These are phyloP conservation scores for Talaromyces sp. DNA, from an alignment of 2,329 filamentous ascomycete genomes.

Conservation along the genomic window DNA sequence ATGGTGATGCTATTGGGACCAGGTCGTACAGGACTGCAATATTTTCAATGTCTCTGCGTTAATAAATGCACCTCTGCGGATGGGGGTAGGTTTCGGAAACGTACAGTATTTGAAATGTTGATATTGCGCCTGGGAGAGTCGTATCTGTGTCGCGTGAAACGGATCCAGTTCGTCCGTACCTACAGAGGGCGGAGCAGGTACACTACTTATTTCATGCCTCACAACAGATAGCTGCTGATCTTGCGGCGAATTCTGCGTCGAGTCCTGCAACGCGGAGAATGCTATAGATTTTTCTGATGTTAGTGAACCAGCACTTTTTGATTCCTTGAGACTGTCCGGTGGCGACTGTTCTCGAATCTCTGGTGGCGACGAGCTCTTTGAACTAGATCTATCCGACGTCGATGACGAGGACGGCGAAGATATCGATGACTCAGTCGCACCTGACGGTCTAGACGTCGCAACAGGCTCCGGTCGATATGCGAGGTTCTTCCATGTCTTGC, in stretches of 20 bases:
- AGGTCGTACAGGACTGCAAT: constrained; percentile 32
- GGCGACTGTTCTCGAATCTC: constrained; percentile 3
- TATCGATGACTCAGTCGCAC: background rate
- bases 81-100: constrained; percentile 11
- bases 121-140: constrained; percentile 34
- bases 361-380: constrained; percentile 12
- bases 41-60: background rate
- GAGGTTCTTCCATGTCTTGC: constrained; percentile 35
- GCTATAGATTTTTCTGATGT: background rate
- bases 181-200: constrained; percentile 24
- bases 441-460: constrained; percentile 14
- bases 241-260: background rate
- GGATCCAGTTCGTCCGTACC: constrained; percentile 32
- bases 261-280: background rate
- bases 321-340: background rate
- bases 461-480: constrained; percentile 28
- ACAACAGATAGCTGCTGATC: background rate
- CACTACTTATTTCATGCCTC: background rate
- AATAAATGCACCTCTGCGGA: background rate
- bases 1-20: constrained; percentile 32
- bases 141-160: constrained; percentile 33
- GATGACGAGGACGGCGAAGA: constrained; percentile 3
- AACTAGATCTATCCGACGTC: constrained; percentile 1
- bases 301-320: background rate
- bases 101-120: constrained; percentile 34